Base-by-base conservation (phyloP, 495 filamentous ascomycete genomes). In the Penicillium mononematosum region DNA sequence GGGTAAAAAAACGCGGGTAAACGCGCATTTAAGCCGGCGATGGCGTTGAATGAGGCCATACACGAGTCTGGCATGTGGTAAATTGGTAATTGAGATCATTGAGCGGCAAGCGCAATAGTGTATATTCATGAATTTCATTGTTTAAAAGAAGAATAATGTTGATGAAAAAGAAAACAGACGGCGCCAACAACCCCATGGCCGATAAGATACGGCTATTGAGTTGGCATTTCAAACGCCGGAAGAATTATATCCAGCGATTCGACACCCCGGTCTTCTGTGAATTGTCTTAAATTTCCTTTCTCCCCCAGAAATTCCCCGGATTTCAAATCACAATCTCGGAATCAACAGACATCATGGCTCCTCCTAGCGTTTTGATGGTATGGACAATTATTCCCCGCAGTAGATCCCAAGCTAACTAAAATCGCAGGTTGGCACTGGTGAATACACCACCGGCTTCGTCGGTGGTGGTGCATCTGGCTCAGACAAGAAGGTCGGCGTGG, bases 401-500 rank as follows among this genome's bases (percentile, higher is more conserved):
- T 31, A 19, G 16, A 11, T 22, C 9, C 3, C 17, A 58, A 61
- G 56, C 62, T 67, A 50, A 64, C 56, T 53, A 10, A 20, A 39
- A 25, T 31, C 7, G 24, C 61, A 89, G 87, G 83, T 95, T 36
- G 90, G 90, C 25, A 92, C 89, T n/a, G 91, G 92, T 55, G 92
- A 97, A 76, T 96, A 96, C 81, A 97, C 92, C 59, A 96, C 92
- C 45, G 91, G 91, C 38, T 94, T 91, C 64, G 89, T 92, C 59
- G 89, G 88, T 45, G 85, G 83, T 62, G 86, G 84, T 45, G 86
- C 83, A 45, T 93, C 90, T 1, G 81, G 81, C 10, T 92, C 88
- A 31, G 91, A 96, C 80, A 96, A 96, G 78, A 95, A 95, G 66
- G 86, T 96, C 16, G 92, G 92, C 49, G 92, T 97, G 0, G 92